Conservation (phyloP, 208 protist species). For the Balamuthia mandrillaris region DNA sequence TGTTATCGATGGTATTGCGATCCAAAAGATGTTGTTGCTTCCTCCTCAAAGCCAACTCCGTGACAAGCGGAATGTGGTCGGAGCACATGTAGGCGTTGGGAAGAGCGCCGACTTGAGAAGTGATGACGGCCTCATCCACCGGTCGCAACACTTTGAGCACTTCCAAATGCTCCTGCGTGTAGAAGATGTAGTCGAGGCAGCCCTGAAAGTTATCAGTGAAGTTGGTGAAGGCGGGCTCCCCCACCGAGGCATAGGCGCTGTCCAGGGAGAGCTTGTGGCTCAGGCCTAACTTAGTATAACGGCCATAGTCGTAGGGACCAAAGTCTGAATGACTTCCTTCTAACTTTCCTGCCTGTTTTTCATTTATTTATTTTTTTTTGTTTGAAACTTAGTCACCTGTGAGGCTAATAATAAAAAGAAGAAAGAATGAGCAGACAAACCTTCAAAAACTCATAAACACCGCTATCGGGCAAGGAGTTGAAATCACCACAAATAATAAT, state of each 20-base stretch:
- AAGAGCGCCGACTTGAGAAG: background rate
- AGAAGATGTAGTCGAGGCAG: conserved; percentile 30
- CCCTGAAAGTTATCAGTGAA: conserved; percentile 10
- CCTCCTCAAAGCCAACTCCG: too few species aligned
- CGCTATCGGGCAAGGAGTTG: conserved; percentile 56
- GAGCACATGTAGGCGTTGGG: conserved; percentile 34
- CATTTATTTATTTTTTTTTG: background rate
- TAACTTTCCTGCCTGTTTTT: background rate
- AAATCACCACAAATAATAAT: conserved; percentile 62
- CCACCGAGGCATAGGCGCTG: background rate
- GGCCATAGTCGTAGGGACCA: background rate
- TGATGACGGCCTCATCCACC: conserved; percentile 1
- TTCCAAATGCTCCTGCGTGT: conserved; percentile 1
- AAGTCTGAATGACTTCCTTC: background rate
- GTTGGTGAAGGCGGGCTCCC: conserved; percentile 9
- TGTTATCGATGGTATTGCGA: too few species aligned
- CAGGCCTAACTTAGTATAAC: background rate
- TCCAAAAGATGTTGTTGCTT: too few species aligned
- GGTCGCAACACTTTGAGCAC: background rate
- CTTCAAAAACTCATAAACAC: conserved; percentile 1
- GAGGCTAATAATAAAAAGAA: background rate
- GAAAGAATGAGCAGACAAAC: background rate
- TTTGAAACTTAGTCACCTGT: background rate
- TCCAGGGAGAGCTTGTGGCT: background rate
- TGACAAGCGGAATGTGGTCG: conserved; percentile 20